phyloP scores from a whole-genome alignment of 768 basidiomycete species.

The Scleroderma citrinum region DNA sequence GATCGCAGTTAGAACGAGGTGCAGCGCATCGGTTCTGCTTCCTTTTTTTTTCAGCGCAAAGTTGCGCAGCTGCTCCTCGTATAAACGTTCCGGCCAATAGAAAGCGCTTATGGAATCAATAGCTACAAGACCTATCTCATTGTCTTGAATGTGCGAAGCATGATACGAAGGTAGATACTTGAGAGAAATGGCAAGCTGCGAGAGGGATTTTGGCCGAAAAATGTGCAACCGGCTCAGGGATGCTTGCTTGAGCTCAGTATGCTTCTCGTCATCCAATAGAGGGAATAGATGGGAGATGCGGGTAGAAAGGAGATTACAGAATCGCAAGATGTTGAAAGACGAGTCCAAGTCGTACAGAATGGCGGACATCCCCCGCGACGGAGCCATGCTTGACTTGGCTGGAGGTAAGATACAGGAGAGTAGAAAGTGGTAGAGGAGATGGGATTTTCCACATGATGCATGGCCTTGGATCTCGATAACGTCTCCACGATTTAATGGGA shows the following conservation, averaged over 20 bases:
- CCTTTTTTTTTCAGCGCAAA: conserved; percentile 7
- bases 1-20: conserved; percentile 44
- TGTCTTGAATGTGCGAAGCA: conserved; percentile 37
- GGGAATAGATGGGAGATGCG: conserved; percentile 37
- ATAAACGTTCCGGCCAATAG: conserved; percentile 73
- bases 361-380: conserved; percentile 53
- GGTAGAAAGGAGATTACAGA: conserved; percentile 45
- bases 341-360: conserved; percentile 68
- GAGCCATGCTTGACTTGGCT: conserved; percentile 12
- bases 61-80: conserved; percentile 45
- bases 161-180: conserved; percentile 52
- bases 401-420: conserved; percentile 52
- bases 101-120: conserved; percentile 75
- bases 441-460: conserved; percentile 70
- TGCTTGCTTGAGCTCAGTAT: conserved; percentile 27
- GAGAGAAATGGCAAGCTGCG: conserved; percentile 66
- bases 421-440: conserved; percentile 64
- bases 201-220: conserved; percentile 61
- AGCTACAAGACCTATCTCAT: conserved; percentile 59
- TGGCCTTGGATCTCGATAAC: conserved; percentile 75
- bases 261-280: conserved; percentile 11
- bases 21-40: conserved; percentile 25
- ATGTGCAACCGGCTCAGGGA: conserved; percentile 57
- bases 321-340: conserved; percentile 52
- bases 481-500: conserved; percentile 46